A percentile compares a stretch with the other conserved stretches of the same genome.
Conservation (phyloP, 495 filamentous ascomycete species). For the Penicillium mononematosum region DNA sequence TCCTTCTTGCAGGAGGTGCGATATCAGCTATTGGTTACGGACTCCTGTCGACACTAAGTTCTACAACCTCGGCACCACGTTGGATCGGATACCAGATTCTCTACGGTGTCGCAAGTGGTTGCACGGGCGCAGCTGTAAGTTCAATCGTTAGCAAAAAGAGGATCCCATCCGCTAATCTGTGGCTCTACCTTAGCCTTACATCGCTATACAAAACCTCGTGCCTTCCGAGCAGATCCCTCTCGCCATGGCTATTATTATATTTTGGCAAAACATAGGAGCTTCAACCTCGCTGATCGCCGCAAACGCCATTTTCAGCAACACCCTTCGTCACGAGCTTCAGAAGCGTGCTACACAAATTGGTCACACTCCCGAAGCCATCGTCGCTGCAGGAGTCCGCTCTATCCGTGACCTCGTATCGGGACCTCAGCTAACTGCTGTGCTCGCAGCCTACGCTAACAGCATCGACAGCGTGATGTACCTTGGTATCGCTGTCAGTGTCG, state of each 20-base stretch:
- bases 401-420: slow-evolving; percentile 37
- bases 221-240: slow-evolving; percentile 55
- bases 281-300: slow-evolving; percentile 64
- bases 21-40: slow-evolving; percentile 63
- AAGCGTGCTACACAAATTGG: slow-evolving; percentile 44
- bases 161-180: background rate
- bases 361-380: slow-evolving; percentile 29
- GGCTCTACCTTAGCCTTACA: slow-evolving; percentile 37
- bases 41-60: slow-evolving; percentile 56
- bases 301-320: slow-evolving; percentile 67
- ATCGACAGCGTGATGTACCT: slow-evolving; percentile 22
- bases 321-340: slow-evolving; percentile 52
- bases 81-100: slow-evolving; percentile 75
- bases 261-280: slow-evolving; percentile 60
- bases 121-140: slow-evolving; percentile 26
- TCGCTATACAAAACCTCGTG: slow-evolving; percentile 64
- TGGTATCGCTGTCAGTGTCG: slow-evolving; percentile 10
- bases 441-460: slow-evolving; percentile 58
- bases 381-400: slow-evolving; percentile 57
- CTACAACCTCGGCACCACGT: slow-evolving; percentile 38
- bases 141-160: slow-evolving; percentile 17
- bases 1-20: slow-evolving; percentile 52
- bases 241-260: slow-evolving; percentile 59
- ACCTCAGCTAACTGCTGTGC: slow-evolving; percentile 47
- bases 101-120: slow-evolving; percentile 51